phyloP scores from a whole-genome alignment of 2,329 filamentous ascomycete species.

The Colletotrichum incanum region DNA sequence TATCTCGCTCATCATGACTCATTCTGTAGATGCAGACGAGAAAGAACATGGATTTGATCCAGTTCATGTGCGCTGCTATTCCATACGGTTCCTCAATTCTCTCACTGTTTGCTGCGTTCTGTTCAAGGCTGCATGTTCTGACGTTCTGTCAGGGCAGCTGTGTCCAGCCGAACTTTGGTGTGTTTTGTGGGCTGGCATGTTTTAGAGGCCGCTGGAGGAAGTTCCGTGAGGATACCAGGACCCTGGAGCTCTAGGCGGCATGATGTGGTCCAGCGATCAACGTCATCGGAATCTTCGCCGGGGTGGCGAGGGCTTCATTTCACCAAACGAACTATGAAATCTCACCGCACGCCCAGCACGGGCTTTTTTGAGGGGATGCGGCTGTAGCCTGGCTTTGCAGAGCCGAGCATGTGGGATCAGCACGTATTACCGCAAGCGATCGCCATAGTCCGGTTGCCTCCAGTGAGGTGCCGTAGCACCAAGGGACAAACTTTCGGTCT shows the following conservation, averaged over 20 bases:
- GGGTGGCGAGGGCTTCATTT: not conserved
- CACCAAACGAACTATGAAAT: not conserved
- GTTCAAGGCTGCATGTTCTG: conserved; percentile 27
- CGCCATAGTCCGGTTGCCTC: conserved; percentile 22
- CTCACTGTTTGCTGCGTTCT: conserved; percentile 13
- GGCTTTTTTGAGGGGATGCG: not conserved
- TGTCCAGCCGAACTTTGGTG: conserved; percentile 9
- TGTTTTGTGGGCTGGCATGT: conserved; percentile 31
- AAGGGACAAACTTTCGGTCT: not conserved
- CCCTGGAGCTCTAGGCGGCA: conserved; percentile 9
- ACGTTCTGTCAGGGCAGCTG: conserved; percentile 25
- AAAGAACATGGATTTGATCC: not conserved
- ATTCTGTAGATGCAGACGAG: not conserved
- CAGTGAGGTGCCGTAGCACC: conserved; percentile 30
- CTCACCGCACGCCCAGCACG: not conserved
- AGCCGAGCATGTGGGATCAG: conserved; percentile 14
- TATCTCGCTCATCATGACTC: not conserved
- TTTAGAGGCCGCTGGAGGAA: conserved; percentile 2
- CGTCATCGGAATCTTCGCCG: conserved; percentile 17
- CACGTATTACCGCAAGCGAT: conserved; percentile 30
- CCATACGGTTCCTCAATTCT: conserved; percentile 9
- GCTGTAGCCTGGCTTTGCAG: too few relatives aligned
- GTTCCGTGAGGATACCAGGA: conserved; percentile 20
- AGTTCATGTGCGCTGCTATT: conserved; percentile 9
- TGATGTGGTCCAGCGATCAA: conserved; percentile 38